Percentiles rank a stretch among this genome's conserved stretches.
Evolutionary conservation across 2,329 filamentous ascomycete species (phyloP).

Genomic region (Talaromyces marneffei): DNA sequence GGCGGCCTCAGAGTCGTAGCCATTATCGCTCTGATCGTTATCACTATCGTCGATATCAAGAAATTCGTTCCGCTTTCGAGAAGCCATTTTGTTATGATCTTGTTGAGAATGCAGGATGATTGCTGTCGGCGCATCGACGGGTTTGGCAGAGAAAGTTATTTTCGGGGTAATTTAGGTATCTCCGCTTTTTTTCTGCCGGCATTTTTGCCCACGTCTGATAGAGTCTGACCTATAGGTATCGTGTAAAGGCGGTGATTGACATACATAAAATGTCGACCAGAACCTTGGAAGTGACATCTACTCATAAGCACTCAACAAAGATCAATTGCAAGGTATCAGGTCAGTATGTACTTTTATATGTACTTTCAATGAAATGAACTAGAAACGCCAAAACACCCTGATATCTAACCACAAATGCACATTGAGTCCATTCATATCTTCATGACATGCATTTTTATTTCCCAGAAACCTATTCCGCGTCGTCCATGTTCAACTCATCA

Average conservation of each 20-base stretch:
- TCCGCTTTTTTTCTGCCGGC: constrained; percentile 6
- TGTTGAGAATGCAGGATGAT: neutral
- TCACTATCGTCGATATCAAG: constrained; percentile 35
- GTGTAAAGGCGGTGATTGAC: neutral
- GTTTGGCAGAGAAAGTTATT: constrained; percentile 5
- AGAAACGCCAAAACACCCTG: neutral
- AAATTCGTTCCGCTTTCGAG: constrained; percentile 36
- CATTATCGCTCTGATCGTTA: constrained; percentile 34
- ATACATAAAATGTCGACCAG: neutral
- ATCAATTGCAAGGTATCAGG: neutral
- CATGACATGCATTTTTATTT: constrained; percentile 5
- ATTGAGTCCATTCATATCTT: constrained; percentile 10
- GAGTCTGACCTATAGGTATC: neutral
- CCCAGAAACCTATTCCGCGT: constrained; percentile 5
- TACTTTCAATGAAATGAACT: neutral
- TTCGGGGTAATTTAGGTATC: neutral
- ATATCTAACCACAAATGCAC: constrained; percentile 5
- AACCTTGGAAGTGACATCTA: neutral
- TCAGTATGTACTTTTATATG: neutral
- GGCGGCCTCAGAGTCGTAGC: constrained; percentile 43
- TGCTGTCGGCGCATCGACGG: neutral
- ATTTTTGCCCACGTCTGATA: neutral
- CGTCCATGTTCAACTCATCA: constrained; percentile 71
- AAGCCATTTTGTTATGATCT: constrained; percentile 25
- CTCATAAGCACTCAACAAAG: neutral